Base-by-base conservation (phyloP, 305 asterid genomes). In the Fraxinus sp. region DNA sequence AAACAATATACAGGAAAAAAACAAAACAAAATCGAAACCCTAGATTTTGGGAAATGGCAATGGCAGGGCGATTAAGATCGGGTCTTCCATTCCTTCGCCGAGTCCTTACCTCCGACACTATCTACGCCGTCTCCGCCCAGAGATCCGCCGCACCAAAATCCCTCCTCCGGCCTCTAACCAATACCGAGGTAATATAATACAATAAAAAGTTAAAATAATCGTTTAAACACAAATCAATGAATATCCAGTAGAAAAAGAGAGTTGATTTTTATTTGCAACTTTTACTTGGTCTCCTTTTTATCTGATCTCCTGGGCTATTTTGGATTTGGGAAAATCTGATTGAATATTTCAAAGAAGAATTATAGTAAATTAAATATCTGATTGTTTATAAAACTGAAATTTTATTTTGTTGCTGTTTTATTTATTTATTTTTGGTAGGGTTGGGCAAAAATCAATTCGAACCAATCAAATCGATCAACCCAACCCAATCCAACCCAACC, bases 21-120 rank as follows among this genome's bases (percentile, higher is more conserved):
- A 52, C 7, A 55, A 74, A 28, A 78, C 39, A 79, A 81, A 78
- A 72, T 72, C 82, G 16, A 59, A 32, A 59, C 18, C 7, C 77
- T 13, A 55, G 59, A 44, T 41, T n/a, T 35, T 52, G n/a, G 52
- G 74, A 68, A 73, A 85, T 81, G 68, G 84, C 88, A 75, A 87
- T 89, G 86, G 82, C 90, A 55, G 90, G 86, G 49, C 89, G 90
- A 13, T 68, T 88, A 78, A 81, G 90, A 84, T 89, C 90, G 41
- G 75, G 76, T 57, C 55, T 85, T 24, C 86, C 89, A 74, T 76
- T 86, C 59, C 64, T 87, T 80, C 88, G 90, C 30, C 86, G 78
- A 72, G 68, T 74, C 78, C 41, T 84, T 7, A 9, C 83, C 44
- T 83, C 68, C 41, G 87, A 82, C 39, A 28, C 74, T 68, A 78